These are phyloP conservation scores for Eimeria acervulina DNA, from an alignment of 169 alveolate species.

Conservation along the genomic window DNA sequence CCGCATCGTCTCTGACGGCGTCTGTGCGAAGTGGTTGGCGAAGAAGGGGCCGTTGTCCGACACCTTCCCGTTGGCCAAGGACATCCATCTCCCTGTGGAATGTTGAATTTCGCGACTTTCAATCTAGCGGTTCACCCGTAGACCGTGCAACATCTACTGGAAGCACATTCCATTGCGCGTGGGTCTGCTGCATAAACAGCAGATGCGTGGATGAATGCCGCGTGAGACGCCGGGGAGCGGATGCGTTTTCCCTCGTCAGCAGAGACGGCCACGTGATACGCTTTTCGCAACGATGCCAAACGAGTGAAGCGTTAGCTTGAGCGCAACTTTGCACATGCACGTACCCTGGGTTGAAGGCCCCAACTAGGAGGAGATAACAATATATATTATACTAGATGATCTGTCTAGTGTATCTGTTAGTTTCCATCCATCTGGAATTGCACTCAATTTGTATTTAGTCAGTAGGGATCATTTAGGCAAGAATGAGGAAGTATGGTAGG, in stretches of 20 bases:
- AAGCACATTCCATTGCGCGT: not conserved
- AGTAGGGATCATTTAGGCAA: too few species aligned
- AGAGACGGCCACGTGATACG: not conserved
- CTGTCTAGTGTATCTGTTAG: too few species aligned
- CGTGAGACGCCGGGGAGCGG: not conserved
- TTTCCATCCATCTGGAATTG: too few species aligned
- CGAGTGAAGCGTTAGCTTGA: not conserved
- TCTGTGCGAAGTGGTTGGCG: constrained; percentile 86
- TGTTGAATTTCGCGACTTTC: not conserved
- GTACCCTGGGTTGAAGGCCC: too few species aligned
- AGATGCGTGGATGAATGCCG: not conserved
- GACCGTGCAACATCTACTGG: not conserved
- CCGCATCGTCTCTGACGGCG: constrained; percentile 91
- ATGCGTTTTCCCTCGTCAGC: not conserved
- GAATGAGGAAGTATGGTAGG: not conserved
- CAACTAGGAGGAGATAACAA: too few species aligned
- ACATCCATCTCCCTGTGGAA: constrained; percentile 76
- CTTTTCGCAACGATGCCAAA: not conserved
- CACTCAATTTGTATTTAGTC: too few species aligned
- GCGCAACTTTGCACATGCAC: not conserved
- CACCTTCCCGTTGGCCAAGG: constrained; percentile 83
- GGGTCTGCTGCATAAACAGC: not conserved
- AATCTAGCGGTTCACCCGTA: not conserved
- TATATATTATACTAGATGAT: too few species aligned
- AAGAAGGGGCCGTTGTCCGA: constrained; percentile 83